phyloP scores from a whole-genome alignment of 1,284 basidiomycete genomes.

The Earliella scabrosa region DNA sequence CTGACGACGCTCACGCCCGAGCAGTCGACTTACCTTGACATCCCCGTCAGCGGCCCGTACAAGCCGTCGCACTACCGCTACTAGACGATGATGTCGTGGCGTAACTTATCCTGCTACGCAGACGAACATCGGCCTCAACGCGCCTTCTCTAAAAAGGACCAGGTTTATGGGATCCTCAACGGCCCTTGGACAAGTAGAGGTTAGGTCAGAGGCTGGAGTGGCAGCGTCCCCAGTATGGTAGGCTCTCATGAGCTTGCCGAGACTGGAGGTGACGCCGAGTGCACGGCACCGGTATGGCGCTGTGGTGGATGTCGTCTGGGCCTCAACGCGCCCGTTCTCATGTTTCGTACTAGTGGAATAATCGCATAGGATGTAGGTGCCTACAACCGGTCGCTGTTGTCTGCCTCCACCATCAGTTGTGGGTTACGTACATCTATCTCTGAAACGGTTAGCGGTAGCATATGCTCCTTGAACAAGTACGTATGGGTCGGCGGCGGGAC shows the following conservation, averaged over 20 bases:
- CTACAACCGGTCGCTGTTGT: not conserved
- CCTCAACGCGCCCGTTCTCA: slow-evolving; percentile 36
- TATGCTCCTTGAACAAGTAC: not conserved
- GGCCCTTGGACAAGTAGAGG: slow-evolving; percentile 31
- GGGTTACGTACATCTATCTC: not conserved
- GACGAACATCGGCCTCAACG: slow-evolving; percentile 60
- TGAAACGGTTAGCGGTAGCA: not conserved
- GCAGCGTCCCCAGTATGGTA: slow-evolving; percentile 15
- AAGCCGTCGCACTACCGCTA: slow-evolving; percentile 86
- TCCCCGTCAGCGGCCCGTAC: slow-evolving; percentile 91
- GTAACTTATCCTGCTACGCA: slow-evolving; percentile 21
- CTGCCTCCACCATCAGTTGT: not conserved
- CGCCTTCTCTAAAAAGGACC: slow-evolving; percentile 33
- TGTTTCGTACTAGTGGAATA: slow-evolving; percentile 9
- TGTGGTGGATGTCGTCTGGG: slow-evolving; percentile 26
- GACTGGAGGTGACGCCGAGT: slow-evolving; percentile 15
- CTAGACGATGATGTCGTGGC: slow-evolving; percentile 36
- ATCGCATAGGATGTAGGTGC: slow-evolving; percentile 4
- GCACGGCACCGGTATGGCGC: slow-evolving; percentile 13
- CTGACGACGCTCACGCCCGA: slow-evolving; percentile 80
- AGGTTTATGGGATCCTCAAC: slow-evolving; percentile 38
- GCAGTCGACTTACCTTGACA: slow-evolving; percentile 93
- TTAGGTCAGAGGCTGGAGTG: slow-evolving; percentile 26
- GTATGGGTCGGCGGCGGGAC: too few relatives aligned
- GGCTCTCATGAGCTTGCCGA: slow-evolving; percentile 11